Conservation (phyloP, 345 rosid genomes). For the Cardiospermum halicacabum region DNA sequence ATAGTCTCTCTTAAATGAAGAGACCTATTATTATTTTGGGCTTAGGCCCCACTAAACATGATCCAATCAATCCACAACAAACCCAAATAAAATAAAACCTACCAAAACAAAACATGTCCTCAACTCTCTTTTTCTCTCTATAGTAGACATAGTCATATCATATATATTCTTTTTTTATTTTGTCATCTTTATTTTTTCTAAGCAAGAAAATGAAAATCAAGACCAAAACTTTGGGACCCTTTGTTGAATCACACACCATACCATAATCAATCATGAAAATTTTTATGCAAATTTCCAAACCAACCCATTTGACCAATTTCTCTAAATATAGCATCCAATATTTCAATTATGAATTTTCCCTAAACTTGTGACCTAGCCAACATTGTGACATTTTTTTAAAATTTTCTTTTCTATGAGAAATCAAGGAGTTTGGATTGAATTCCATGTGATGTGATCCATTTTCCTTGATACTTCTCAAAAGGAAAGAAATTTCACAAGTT, state of each 20-base stretch:
- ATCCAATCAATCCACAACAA: neutral
- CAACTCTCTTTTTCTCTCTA: neutral
- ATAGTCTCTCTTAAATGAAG: neutral
- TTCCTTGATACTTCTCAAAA: neutral
- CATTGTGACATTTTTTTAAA: neutral
- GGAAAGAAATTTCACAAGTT: neutral
- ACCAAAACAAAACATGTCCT: neutral
- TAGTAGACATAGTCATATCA: neutral
- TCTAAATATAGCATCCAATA: neutral
- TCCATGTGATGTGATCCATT: slow-evolving; percentile 5
- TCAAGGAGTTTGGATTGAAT: slow-evolving; percentile 4
- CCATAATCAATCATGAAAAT: neutral
- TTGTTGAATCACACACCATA: neutral
- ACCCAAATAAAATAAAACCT: neutral
- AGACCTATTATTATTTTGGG: neutral
- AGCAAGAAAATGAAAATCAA: neutral
- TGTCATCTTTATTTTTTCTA: neutral
- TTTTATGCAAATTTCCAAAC: neutral
- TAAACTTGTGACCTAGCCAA: neutral
- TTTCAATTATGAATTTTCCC: neutral
- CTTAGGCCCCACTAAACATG: neutral
- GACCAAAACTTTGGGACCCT: neutral
- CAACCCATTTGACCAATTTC: slow-evolving; percentile 4
- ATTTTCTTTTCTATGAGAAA: neutral
- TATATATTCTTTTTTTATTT: neutral